Evolutionary conservation across 495 filamentous ascomycete genomes (phyloP).

Genomic region (Aspergillus bertholletiae): DNA sequence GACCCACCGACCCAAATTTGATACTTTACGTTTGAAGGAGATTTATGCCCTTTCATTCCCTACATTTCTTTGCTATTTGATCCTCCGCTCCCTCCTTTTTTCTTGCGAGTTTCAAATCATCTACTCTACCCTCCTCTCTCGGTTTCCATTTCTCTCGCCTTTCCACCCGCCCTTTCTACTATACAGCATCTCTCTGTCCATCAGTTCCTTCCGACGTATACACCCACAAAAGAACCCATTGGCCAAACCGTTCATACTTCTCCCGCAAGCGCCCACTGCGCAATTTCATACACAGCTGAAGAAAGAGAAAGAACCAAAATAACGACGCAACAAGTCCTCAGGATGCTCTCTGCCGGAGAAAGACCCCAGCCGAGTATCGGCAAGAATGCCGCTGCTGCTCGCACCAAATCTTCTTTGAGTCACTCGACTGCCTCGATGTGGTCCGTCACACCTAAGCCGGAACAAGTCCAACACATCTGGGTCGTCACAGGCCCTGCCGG

Average conservation of each 20-base stretch:
- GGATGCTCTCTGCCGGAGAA: constrained; percentile 45
- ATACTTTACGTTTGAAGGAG: constrained; percentile 29
- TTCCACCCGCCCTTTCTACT: background rate
- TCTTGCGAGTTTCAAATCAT: background rate
- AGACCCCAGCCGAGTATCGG: constrained; percentile 26
- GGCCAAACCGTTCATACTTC: background rate
- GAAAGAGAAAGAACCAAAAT: too few species aligned
- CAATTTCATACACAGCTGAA: constrained; percentile 3
- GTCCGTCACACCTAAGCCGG: constrained; percentile 13
- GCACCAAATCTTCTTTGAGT: constrained; percentile 20
- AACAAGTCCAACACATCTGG: constrained; percentile 77
- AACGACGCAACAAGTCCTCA: too few species aligned
- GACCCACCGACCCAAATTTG: constrained; percentile 27
- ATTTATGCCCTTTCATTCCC: constrained; percentile 13
- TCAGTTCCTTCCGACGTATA: background rate
- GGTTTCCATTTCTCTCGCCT: background rate
- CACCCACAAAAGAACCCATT: background rate
- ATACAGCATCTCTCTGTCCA: background rate
- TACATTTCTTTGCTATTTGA: constrained; percentile 3
- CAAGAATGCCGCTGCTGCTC: constrained; percentile 19
- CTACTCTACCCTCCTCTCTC: background rate
- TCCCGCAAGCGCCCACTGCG: background rate
- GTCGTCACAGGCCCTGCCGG: constrained; percentile 97
- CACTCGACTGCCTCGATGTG: constrained; percentile 16
- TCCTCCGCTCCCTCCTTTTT: background rate